These are phyloP conservation scores for Wallacemonas collosoma DNA, from an alignment of 208 protist species.

Conservation along the genomic window DNA sequence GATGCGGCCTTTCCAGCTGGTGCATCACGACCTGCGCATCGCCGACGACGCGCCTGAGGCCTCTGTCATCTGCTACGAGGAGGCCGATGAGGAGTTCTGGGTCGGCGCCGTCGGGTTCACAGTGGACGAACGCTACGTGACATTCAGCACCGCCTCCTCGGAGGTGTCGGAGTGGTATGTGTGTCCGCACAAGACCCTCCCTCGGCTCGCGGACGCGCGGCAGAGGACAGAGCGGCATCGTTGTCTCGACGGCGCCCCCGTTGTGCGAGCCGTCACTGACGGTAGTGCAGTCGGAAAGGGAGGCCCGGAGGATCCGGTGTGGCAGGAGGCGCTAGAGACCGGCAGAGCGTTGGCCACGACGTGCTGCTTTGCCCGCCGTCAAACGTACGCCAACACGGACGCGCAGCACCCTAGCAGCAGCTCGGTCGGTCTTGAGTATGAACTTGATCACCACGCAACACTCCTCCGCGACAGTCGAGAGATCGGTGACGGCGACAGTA, in stretches of 20 bases:
- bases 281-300: background rate
- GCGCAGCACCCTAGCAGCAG: background rate
- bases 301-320: background rate
- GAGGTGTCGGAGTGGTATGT: conserved; percentile 58
- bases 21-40: conserved; percentile 60
- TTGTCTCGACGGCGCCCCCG: background rate
- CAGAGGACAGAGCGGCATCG: background rate
- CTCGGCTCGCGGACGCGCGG: background rate
- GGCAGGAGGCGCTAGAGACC: conserved; percentile 12
- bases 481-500: too few species aligned
- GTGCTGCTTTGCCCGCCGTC: conserved; percentile 13
- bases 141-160: conserved; percentile 51
- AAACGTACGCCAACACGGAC: background rate
- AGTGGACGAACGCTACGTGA: conserved; percentile 47
- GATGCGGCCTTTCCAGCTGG: conserved; percentile 50
- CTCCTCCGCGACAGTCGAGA: conserved; percentile 29
- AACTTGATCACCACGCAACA: conserved; percentile 60
- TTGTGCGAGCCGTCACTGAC: background rate
- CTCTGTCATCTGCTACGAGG: conserved; percentile 60
- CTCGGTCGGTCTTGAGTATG: conserved; percentile 34
- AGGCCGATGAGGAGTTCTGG: conserved; percentile 66
- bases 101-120: conserved; percentile 46
- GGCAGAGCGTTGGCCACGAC: background rate
- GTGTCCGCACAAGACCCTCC: conserved; percentile 12
- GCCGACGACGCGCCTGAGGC: conserved; percentile 19